Conservation (phyloP, 1,139 yeast genomes). For the Yamadazyma oceani region DNA sequence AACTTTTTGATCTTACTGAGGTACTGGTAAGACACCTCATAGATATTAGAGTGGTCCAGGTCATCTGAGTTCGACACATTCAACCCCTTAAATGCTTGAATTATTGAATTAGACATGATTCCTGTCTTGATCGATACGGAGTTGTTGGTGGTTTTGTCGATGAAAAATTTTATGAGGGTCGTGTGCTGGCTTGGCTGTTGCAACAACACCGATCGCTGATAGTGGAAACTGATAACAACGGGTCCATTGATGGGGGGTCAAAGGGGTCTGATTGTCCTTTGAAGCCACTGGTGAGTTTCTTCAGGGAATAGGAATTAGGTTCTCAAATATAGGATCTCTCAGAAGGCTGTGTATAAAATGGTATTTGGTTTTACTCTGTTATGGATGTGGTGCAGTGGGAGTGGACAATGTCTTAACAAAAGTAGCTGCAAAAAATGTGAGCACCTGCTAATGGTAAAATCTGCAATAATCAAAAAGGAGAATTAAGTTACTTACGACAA, state of each 20-base stretch:
- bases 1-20: constrained; percentile 41
- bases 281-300: too few species aligned
- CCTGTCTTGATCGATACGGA: neutral
- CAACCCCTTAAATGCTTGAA: constrained; percentile 45
- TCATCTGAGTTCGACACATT: constrained; percentile 29
- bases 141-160: constrained; percentile 13
- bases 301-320: too few species aligned
- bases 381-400: too few species aligned
- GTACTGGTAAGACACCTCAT: constrained; percentile 40
- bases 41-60: constrained; percentile 39
- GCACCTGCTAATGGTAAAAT: neutral
- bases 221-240: neutral
- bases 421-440: constrained; percentile 1
- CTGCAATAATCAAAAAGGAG: too few species aligned
- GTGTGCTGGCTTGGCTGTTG: constrained; percentile 1
- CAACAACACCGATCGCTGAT: neutral
- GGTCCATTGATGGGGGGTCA: too few species aligned
- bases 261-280: too few species aligned
- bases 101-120: constrained; percentile 42
- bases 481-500: neutral
- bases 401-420: too few species aligned
- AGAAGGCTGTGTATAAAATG: too few species aligned
- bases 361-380: neutral
- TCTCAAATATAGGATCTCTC: too few species aligned
- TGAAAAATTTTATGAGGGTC: constrained; percentile 6